Evolutionary conservation across 2,329 filamentous ascomycete species (phyloP), one percentile per base, ranked within the genome.

Genomic region (Xylaria sp.): DNA sequence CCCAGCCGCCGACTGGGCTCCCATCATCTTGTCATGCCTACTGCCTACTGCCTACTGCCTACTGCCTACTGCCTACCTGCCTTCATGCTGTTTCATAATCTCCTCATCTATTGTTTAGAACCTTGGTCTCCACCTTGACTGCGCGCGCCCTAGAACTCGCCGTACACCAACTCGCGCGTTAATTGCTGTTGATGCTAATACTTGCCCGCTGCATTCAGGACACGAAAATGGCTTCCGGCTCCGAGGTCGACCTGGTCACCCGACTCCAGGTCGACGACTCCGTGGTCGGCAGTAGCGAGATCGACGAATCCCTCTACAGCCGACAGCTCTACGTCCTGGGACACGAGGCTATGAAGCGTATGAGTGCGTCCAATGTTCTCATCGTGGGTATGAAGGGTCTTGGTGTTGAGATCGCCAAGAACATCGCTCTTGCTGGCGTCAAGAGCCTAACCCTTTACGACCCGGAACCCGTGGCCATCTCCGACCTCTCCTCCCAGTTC

Each of bases 351-450:
- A 99, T 99, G 94, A 97, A 96, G 82, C 92, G 94, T 69, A 99
- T 99, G 94, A 86, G 92, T 69, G 90, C 92, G 58, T 97, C 94
- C 50, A 95, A 97, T 70, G 85, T 99, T 56, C 89, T 99, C 48
- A 82, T 99, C 52, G 89, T 93, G 59, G 94, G 94, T 61, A 79
- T 97, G 63, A 93, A 94, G 73, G 94, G 94, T 47, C 84, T 99
- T 39, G 94, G 94, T 78, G 93, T 97, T 51, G 94, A 99, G 76
- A 94, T 99, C 66, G 93, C 94, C 69, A 99, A 99, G 83, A 99
- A 99, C 69, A 91, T 99, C 69, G 94, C 94, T 56, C 87, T 99
- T 65, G 94, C 94, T 66, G 94, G 94, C 72, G 94, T 99, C 76
- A 99, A 99, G 82, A 97, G 92, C 69, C 78, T 99, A 64, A 94